Evolutionary conservation across 225 moss, liverwort and hornwort species (phyloP), one percentile per base, ranked within the genome.

Genomic region (Marchantia paleacea): DNA sequence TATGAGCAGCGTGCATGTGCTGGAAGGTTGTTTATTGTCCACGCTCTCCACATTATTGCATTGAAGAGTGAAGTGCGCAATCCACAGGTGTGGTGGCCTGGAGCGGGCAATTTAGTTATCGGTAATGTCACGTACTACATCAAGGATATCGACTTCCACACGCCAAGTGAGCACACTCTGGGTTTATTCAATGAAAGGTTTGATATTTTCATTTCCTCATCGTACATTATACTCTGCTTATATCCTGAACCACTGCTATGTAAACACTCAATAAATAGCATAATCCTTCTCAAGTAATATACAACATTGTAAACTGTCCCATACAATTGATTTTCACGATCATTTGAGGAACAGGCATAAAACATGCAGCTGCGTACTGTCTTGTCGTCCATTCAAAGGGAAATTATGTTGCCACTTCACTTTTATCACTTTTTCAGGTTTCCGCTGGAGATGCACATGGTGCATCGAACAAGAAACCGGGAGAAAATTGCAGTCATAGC

Each of bases 111-210:
- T 74, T 58, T 80, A 14, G 58, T 80, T 12, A 74, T 80, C 18
- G 80, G 80, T 57, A 74, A 80, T 62, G 39, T 24, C 10, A 80
- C 80, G 26, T 80, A 80, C 49, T 73, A 72, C 60, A 63, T 80
- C 25, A 80, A 80, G 60, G 80, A 80, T 65, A 62, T 80, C 11
- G 80, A 80, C 16, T 80, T 80, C 80, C 80, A 80, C 49, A 80
- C 80, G 7, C 80, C 80, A 14, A 80, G 80, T 47, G 80, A 80
- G 49, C 80, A 80, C n/a, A 80, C 80, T 48, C 61, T 80, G 49
- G 80, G 80, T 63, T 50, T 73, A 4, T 80, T 80, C 63, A 80
- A 80, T 24, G 80, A 80, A n/a, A 72, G 80, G 80, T 80, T 20
- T 26, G 72, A 39, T 18, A 69, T 29, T 4, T 8, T 30, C 62